Evolutionary conservation across 352 stramenopile genomes (phyloP).

Genomic region (Phytophthora idaei): DNA sequence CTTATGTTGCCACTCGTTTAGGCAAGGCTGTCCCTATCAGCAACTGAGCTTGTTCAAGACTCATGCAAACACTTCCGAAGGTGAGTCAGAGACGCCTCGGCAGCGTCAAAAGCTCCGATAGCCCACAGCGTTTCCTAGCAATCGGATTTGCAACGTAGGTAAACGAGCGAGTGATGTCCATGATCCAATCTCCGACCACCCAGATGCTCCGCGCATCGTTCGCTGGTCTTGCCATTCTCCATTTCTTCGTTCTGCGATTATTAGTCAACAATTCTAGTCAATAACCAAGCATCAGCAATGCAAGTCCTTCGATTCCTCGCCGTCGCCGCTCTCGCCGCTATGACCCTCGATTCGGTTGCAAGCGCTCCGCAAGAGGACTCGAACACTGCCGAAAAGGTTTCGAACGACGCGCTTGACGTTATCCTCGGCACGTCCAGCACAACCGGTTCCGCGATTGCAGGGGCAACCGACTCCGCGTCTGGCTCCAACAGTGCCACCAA

Average conservation of each 20-base stretch:
- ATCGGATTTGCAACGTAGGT: slow-evolving; percentile 11
- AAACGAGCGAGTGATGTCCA: slow-evolving; percentile 18
- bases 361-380: slow-evolving; percentile 18
- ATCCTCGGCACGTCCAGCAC: slow-evolving; percentile 29
- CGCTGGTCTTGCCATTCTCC: slow-evolving; percentile 14
- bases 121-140: slow-evolving; percentile 3
- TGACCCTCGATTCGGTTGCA: slow-evolving; percentile 12
- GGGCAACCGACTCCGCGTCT: neutral
- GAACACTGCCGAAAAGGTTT: slow-evolving; percentile 12
- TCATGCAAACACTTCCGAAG: slow-evolving; percentile 14
- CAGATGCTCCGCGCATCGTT: neutral
- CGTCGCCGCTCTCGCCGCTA: slow-evolving; percentile 4
- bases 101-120: slow-evolving; percentile 7
- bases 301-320: slow-evolving; percentile 18
- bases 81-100: slow-evolving; percentile 8
- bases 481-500: slow-evolving; percentile 19
- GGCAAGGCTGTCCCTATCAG: slow-evolving; percentile 8
- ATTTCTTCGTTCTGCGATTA: neutral
- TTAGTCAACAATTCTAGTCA: neutral
- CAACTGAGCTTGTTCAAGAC: slow-evolving; percentile 6
- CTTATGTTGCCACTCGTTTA: neutral
- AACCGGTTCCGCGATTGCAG: slow-evolving; percentile 8
- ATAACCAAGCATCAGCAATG: slow-evolving; percentile 15
- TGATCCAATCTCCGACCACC: neutral
- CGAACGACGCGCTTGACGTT: slow-evolving; percentile 24